These are phyloP conservation scores for Hygrophila difformis DNA, from an alignment of 257 asterid genomes.

Conservation along the genomic window DNA sequence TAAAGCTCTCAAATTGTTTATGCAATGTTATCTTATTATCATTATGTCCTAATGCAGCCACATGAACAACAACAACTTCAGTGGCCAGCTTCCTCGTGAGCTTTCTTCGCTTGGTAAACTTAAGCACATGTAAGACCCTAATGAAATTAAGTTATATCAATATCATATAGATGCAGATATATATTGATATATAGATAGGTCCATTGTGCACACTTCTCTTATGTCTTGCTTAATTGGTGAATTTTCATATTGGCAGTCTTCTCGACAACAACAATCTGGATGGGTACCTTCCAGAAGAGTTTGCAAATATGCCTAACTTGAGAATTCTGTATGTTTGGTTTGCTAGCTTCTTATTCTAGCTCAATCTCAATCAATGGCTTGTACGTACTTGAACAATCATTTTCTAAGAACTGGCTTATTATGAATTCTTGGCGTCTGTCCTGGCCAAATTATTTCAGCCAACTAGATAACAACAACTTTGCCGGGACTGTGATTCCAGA, in stretches of 20 bases:
- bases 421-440: background rate
- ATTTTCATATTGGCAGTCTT: constrained; percentile 26
- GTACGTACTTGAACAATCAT: too few species aligned
- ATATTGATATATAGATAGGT: background rate
- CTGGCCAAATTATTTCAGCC: constrained; percentile 24
- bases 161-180: background rate
- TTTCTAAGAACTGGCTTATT: background rate
- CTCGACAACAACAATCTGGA: constrained; percentile 53
- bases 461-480: constrained; percentile 45
- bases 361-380: too few species aligned
- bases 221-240: background rate
- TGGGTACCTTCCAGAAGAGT: constrained; percentile 54
- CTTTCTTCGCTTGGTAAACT: constrained; percentile 26
- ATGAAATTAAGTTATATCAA: too few species aligned
- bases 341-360: background rate
- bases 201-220: background rate
- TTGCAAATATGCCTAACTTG: constrained; percentile 26
- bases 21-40: constrained; percentile 2
- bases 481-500: constrained; percentile 37
- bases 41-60: constrained; percentile 28
- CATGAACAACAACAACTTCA: constrained; percentile 42
- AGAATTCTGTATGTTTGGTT: constrained; percentile 29
- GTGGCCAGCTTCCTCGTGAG: constrained; percentile 47
- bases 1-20: too few species aligned
- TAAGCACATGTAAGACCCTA: constrained; percentile 38